Base-by-base conservation (phyloP, 257 asterid genomes). In the Solanum sitiens region DNA sequence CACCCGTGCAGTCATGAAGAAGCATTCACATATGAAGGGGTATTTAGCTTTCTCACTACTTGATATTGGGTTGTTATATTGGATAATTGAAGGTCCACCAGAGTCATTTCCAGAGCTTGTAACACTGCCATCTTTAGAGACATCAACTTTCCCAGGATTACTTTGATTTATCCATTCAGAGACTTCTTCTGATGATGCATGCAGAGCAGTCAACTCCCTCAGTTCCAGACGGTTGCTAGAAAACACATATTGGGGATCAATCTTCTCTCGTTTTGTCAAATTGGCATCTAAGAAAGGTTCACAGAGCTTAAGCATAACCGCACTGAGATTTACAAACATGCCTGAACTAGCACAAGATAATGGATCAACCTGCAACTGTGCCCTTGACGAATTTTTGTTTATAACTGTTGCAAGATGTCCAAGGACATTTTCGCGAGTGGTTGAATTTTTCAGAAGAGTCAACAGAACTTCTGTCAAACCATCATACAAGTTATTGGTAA, bases 1-100 rank as follows among this genome's bases (percentile, higher is more conserved):
- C 86, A 95, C 98, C 91, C 99, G 93, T 72, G 99, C 96, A 50
- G 99, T 97, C 99, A 97, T 97, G 93, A 95, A 97, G 94, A 97
- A 97, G 92, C 99, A 97, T 92, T 97, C 99, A 90, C 98, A 95
- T 91, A 95, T 95, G 91, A 95, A 97, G 71, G 99, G 87, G 90
- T 91, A 95, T 92, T 87, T 77, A 89, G 89, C 90, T 61, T 94
- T 95, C 85, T 92, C 94, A 77, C 83, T 89, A 86, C 85, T 88
- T 87, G 93, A 87, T 86, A 89, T 83, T 30, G 91, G 87, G 44
- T 84, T 91, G 59, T 80, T 89, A 86, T 82, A 70, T 73, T 88
- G 90, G 82, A 80, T 90, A 65, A 68, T 35, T 63, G 96, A 89
- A 87, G 89, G 85, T 77, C 89, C 92, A 83, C 65, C 90, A 79